Base-by-base conservation (phyloP, 805 yeast species). In the Lachancea cidri region DNA sequence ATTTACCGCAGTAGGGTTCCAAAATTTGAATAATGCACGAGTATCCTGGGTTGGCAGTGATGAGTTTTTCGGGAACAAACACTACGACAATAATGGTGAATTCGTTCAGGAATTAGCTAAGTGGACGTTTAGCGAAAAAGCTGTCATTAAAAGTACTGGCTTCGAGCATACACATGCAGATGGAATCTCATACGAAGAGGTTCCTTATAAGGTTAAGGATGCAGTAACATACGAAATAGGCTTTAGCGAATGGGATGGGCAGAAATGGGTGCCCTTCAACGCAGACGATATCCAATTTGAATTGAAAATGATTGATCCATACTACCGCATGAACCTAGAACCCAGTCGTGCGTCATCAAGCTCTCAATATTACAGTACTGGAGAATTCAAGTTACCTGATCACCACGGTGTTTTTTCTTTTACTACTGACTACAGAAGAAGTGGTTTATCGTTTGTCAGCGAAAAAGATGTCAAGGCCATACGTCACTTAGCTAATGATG, bases 341-440 rank as follows among this genome's bases (percentile, higher is more conserved):
- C 70, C 73, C 20, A 57, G 68, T 33, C 70, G 70, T 7, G 61
- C 68, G 2, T 65, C 66, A 22, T 67, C 66, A 9, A 56, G 53
- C 2, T 62, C 67, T 4, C 63, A 72, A n/a, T 81, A 79, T 55
- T 81, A 77, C 55, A 66, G 65, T 16, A 69, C 76, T 15, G 65
- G 65, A 13, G 65, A 68, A 39, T 87, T 93, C 64, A 73, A 73
- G 35, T 65, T 87, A 29, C 99, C 99, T 17, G 97, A 91, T 63
- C 96, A 88, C 57, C 96, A 93, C 64, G 99, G 99, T 43, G 84
- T 93, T 76, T 93, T 88, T 68, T 85, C 96, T 2, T 88, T 86
- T 61, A 73, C 73, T 46, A 72, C 84, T 35, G 83, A 84, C 54
- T 89, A 89, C 69, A 76, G 76, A 60, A 79, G 95, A 58, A 70